phyloP scores from a whole-genome alignment of 2,329 filamentous ascomycete genomes.

The Amphichorda felina region DNA sequence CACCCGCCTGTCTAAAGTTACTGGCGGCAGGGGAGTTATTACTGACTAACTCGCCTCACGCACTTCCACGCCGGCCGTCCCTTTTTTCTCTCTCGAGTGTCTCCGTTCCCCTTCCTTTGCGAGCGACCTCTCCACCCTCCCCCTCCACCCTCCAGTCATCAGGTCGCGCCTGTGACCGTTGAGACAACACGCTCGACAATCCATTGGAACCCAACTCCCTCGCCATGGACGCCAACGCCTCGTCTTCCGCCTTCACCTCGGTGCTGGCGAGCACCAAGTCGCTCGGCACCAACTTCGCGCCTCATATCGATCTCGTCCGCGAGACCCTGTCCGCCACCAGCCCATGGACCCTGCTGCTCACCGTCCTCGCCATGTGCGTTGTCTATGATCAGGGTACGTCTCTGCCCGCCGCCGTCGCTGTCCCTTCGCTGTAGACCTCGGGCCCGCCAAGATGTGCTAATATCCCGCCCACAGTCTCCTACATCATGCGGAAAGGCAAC shows the following conservation, averaged over 20 bases:
- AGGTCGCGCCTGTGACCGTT: neutral
- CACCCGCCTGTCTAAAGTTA: too few species aligned
- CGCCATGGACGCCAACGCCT: conserved; percentile 44
- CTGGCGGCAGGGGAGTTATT: too few species aligned
- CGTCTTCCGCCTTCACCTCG: conserved; percentile 59
- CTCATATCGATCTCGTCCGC: conserved; percentile 43
- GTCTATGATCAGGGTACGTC: conserved; percentile 83
- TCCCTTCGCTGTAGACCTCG: neutral
- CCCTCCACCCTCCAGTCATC: too few species aligned
- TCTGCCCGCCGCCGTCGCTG: neutral
- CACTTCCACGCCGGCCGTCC: too few species aligned
- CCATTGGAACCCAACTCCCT: neutral
- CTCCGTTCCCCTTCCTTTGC: too few species aligned
- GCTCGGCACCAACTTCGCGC: conserved; percentile 34
- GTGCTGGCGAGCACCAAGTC: conserved; percentile 51
- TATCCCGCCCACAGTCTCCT: conserved; percentile 45
- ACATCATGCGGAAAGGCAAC: conserved; percentile 61
- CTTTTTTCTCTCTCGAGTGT: too few species aligned
- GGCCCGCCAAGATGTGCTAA: neutral
- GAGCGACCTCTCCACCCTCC: too few species aligned
- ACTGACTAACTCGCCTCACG: too few species aligned
- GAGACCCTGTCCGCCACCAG: conserved; percentile 45
- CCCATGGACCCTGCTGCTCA: conserved; percentile 52
- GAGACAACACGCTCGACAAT: neutral
- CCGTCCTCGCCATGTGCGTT: conserved; percentile 58